phyloP scores from a whole-genome alignment of 805 yeast species.

The Candida golubevii region DNA sequence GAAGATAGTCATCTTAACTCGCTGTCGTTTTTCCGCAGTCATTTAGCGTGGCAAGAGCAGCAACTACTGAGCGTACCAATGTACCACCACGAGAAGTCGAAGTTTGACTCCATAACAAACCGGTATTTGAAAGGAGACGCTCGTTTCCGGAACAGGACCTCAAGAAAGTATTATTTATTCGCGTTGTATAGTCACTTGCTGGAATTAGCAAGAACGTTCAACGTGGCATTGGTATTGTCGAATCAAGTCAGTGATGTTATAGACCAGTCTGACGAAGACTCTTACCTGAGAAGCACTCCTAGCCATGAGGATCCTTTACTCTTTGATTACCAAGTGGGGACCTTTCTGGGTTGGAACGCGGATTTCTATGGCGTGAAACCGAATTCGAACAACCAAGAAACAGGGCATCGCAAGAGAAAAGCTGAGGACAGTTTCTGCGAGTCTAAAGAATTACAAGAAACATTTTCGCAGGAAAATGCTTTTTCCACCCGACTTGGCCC shows the following conservation, averaged over 20 bases:
- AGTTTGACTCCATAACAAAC: conserved; percentile 30
- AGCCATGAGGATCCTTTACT: conserved; percentile 29
- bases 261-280: not conserved
- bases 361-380: not conserved
- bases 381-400: not conserved
- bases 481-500: conserved; percentile 1
- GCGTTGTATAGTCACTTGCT: conserved; percentile 46
- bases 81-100: conserved; percentile 7
- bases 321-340: conserved; percentile 64
- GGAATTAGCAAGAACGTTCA: conserved; percentile 41
- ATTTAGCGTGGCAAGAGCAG: conserved; percentile 13
- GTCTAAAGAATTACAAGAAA: not conserved
- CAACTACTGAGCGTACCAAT: conserved; percentile 4
- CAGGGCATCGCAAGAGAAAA: not conserved
- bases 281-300: not conserved
- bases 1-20: conserved; percentile 36
- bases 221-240: conserved; percentile 62
- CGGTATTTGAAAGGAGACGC: conserved; percentile 14
- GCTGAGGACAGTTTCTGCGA: not conserved
- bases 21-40: conserved; percentile 9
- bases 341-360: conserved; percentile 71
- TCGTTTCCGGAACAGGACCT: conserved; percentile 24
- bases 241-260: conserved; percentile 74
- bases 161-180: conserved; percentile 40
- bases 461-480: not conserved